Base-by-base conservation (phyloP, 352 stramenopile genomes). In the Thalassiosira hispida region DNA sequence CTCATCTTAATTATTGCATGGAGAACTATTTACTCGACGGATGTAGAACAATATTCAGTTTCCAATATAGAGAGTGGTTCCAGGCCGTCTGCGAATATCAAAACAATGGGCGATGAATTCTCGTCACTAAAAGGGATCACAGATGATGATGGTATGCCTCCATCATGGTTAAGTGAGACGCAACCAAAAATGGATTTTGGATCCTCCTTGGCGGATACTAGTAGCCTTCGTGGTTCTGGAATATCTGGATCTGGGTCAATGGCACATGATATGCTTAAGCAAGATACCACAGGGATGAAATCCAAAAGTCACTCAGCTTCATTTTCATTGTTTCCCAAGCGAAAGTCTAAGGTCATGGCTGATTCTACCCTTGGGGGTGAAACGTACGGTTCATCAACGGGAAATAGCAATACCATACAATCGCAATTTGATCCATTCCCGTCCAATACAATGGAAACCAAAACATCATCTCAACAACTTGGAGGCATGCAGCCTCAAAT, bases 1-100 rank as follows among this genome's bases (percentile, higher is more conserved):
- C 31, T 76, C 2, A 52, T 81, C n/a, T 22, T 76, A n/a, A 46
- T 75, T 29, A 25, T 14, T 9, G 44, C 60, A 14, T 67, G 64
- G 46, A 81, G 64, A 68, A 46, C 63, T 23, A 76, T 81, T 51
- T 81, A 76, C 55, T 46, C 60, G 44, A 18, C 62, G 33, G 73
- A 38, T 73, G 72, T 81, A 62, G 73, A 81, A 11, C 33, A 66
- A 62, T 56, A 51, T 63, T 46, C 57, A 51, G 35, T 59, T 51
- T 22, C 29, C 27, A 25, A 47, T 18, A 29, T 64, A 67, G 20
- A 67, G 9, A 29, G 11, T n/a, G 11, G 55, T 1, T 53, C 9
- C 38, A 25, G 29, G 4, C 44, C 38, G 29, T 5, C 31, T 35
- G 23, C 51, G 11, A 60, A 31, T 49, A 51, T 46, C 0, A 59